Base-by-base conservation (phyloP, 306 rosid species). In the Quercus cerris region DNA sequence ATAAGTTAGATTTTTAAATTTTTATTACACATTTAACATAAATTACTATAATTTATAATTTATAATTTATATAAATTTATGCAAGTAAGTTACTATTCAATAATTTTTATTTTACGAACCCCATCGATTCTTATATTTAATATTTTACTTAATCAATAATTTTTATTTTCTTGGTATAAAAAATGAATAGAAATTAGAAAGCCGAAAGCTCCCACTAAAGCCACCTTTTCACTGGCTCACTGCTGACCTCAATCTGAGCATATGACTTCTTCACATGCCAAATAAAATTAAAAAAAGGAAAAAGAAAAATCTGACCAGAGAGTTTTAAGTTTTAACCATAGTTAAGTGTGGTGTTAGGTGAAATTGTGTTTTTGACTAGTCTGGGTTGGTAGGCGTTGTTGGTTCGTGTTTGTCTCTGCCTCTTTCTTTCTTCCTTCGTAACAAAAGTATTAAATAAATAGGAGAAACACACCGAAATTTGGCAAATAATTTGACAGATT, bases 301-400 rank as follows among this genome's bases (percentile, higher is more conserved):
- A 58, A 15, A 17, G 1, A 1, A 20, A 6, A 20, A 5, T 3
- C 66, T 8, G 28, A 22, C 28, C 66, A 12, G 28, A 63, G 30
- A 56, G 41, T 1, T 70, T 3, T 14, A 1, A 7, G 23, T 15
- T 19, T 55, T 80, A 87, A 85, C 88, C 87, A 77, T 70, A 77
- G 85, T 83, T 85, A 84, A 72, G 59, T n/a, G 1, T 15, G 27
- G 79, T 67, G 85, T 84, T 87, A 72, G 89, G 91, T 91, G 91
- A 66, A 77, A 82, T 89, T 49, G 54, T 10, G 54, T 49, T 49
- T 12, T 49, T 91, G 96, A 91, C 91, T 33, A 25, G 89, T 84
- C 90, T 77, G 92, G 87, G 73, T 91, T 87, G 95, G 95, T 78
- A 27, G 94, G 92, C 94, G 86, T 86, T 75, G 78, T 79, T 15